phyloP scores from a whole-genome alignment of 1,284 basidiomycete genomes.

The Cronartium quercuum region DNA sequence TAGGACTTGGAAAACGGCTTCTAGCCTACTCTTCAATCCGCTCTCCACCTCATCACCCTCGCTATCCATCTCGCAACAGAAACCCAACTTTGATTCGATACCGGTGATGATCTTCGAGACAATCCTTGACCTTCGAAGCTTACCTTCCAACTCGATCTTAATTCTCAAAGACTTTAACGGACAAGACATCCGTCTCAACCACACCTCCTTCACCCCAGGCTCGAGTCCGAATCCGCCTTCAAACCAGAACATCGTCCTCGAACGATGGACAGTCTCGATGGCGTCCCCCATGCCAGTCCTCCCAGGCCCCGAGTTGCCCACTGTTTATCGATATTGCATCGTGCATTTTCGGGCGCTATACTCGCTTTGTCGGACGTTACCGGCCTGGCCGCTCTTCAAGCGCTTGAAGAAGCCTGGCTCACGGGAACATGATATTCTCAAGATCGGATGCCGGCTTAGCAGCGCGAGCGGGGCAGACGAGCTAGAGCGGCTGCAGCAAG shows the following conservation, averaged over 20 bases:
- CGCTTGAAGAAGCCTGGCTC: neutral
- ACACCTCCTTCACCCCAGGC: neutral
- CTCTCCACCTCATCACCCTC: neutral
- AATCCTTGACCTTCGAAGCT: conserved; percentile 20
- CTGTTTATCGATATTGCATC: conserved; percentile 34
- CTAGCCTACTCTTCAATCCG: neutral
- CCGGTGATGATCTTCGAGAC: conserved; percentile 29
- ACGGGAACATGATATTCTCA: conserved; percentile 1
- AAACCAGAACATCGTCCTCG: conserved; percentile 23
- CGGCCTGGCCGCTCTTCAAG: conserved; percentile 3
- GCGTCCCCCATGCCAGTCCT: neutral
- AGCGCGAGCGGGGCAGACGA: neutral
- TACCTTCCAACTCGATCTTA: conserved; percentile 13
- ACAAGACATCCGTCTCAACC: neutral
- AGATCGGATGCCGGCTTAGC: conserved; percentile 30
- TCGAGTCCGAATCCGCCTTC: neutral
- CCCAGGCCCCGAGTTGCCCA: conserved; percentile 12
- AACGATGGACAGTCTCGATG: conserved; percentile 26
- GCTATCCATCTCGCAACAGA: neutral
- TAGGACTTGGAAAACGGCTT: conserved; percentile 33
- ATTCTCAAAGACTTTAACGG: neutral
- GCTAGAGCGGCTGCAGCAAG: neutral
- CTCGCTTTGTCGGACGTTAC: conserved; percentile 13
- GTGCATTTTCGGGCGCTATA: conserved; percentile 33
- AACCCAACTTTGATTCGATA: neutral